Conservation (phyloP, 345 rosid species). For the Murraya koenigii region DNA sequence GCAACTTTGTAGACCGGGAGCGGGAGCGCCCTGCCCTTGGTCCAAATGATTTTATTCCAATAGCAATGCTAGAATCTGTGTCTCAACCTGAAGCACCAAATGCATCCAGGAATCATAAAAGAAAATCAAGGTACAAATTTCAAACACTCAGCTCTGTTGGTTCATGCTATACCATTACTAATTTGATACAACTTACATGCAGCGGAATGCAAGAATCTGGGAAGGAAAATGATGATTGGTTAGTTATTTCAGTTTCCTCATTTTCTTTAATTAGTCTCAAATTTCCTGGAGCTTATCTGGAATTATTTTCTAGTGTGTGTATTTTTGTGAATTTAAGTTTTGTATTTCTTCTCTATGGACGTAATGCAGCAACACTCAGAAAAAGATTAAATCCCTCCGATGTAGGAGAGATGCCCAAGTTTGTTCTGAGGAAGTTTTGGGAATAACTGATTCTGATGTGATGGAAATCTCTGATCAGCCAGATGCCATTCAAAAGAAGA, state of each 20-base stretch:
- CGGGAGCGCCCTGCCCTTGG: conserved; percentile 73
- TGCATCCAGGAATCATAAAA: conserved; percentile 31
- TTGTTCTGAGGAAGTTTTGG: conserved; percentile 15
- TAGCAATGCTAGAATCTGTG: conserved; percentile 23
- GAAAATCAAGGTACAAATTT: conserved; percentile 50
- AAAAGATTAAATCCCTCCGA: conserved; percentile 22
- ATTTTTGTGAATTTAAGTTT: background rate
- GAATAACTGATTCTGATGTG: conserved; percentile 4
- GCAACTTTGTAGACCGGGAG: conserved; percentile 91
- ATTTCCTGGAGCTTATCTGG: background rate
- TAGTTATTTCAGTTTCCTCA: conserved; percentile 10
- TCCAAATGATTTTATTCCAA: conserved; percentile 49
- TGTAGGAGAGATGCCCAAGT: conserved; percentile 5
- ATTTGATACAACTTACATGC: conserved; percentile 15
- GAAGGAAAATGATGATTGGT: conserved; percentile 30
- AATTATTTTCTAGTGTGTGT: background rate
- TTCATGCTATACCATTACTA: conserved; percentile 9
- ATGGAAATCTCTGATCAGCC: conserved; percentile 3
- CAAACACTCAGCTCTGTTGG: background rate
- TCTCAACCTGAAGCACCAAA: conserved; percentile 30
- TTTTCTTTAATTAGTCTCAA: background rate
- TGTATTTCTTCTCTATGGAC: background rate
- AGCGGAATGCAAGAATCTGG: conserved; percentile 28
- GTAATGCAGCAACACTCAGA: conserved; percentile 24
- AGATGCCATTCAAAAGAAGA: conserved; percentile 5